These are phyloP conservation scores for Alloteropsis angusta DNA, from an alignment of 202 grass and related monocot species.

Conservation along the genomic window DNA sequence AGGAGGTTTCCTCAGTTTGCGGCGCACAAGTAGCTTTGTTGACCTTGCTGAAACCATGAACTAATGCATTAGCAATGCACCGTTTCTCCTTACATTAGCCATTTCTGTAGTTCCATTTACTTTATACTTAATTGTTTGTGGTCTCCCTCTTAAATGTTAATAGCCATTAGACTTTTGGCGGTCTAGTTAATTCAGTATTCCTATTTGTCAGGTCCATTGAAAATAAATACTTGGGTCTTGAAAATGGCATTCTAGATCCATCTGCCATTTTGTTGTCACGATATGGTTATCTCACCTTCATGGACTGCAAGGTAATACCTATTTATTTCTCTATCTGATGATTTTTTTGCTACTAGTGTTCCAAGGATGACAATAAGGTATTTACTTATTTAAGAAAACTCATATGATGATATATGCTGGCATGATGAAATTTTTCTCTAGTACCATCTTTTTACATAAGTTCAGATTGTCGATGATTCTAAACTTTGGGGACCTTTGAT, in stretches of 20 bases:
- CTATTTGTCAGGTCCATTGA: slow-evolving; percentile 64
- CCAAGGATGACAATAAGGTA: background rate
- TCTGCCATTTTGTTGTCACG: slow-evolving; percentile 85
- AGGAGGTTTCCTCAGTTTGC: too few relatives aligned
- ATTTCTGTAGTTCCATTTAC: background rate
- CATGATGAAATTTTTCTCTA: background rate
- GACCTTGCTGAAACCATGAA: background rate
- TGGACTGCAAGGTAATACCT: slow-evolving; percentile 81
- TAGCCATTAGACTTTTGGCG: background rate
- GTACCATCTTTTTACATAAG: background rate
- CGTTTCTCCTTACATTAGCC: background rate
- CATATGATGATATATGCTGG: background rate
- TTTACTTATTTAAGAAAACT: background rate
- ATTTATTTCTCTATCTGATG: background rate
- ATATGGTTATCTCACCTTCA: slow-evolving; percentile 77
- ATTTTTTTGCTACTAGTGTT: background rate
- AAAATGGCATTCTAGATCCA: slow-evolving; percentile 96
- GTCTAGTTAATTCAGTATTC: background rate
- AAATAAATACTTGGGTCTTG: slow-evolving; percentile 82
- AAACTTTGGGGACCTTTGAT: background rate
- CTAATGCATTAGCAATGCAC: background rate
- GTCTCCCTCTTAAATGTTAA: background rate
- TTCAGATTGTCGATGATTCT: background rate
- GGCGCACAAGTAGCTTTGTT: slow-evolving; percentile 8
- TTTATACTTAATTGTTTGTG: background rate